Evolutionary conservation across 441 rosid species (phyloP).

Genomic region (Dalechampia spathulata): DNA sequence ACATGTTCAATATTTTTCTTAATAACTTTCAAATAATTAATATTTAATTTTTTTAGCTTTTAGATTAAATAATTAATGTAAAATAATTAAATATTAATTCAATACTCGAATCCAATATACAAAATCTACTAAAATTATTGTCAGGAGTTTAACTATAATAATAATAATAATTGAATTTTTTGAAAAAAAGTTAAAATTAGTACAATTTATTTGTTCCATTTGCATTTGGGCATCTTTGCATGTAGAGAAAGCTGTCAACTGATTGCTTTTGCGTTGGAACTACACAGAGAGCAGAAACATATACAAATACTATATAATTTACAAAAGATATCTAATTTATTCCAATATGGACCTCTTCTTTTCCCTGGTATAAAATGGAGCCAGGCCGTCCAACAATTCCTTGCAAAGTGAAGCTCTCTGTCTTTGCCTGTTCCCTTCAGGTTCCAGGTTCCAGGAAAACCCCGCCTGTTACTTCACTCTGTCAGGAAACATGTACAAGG

Average conservation of each 20-base stretch:
- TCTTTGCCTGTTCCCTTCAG: not conserved
- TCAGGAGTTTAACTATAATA: no score
- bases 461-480: not conserved
- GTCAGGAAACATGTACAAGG: conserved; percentile 32
- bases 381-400: conserved; percentile 5
- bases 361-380: conserved; percentile 26
- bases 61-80: no score
- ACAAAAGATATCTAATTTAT: conserved; percentile 16
- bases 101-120: no score
- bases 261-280: conserved; percentile 33
- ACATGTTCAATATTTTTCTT: no score
- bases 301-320: conserved; percentile 15
- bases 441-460: not conserved
- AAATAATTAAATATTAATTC: no score
- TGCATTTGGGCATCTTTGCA: conserved; percentile 26
- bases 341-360: conserved; percentile 7
- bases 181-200: no score
- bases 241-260: conserved; percentile 33
- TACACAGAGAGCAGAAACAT: not conserved
- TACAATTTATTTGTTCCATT: no score
- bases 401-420: conserved; percentile 10
- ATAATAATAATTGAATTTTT: no score
- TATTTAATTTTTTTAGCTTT: no score
- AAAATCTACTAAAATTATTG: no score
- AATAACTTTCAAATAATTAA: no score